Evolutionary conservation across 1,139 yeast genomes (phyloP).

Genomic region (Debaryomyces subglobosus): DNA sequence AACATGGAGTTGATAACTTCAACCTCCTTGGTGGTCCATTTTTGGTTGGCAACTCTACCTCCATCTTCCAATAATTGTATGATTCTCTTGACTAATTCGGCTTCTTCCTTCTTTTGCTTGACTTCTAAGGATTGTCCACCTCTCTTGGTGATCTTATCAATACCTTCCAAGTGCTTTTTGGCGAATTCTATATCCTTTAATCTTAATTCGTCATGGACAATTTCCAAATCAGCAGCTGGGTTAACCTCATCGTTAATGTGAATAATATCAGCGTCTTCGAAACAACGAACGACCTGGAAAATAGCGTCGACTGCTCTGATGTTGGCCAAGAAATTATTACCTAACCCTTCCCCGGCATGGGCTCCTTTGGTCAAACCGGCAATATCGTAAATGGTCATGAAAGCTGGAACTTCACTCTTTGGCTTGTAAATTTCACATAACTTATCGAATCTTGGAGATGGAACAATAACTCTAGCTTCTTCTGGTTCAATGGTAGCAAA

Average conservation of each 20-base stretch:
- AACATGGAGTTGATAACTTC: slow-evolving; percentile 86
- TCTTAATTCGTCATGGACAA: slow-evolving; percentile 89
- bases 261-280: slow-evolving; percentile 96
- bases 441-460: slow-evolving; percentile 85
- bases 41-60: slow-evolving; percentile 87
- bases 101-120: slow-evolving; percentile 92
- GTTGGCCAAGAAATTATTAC: slow-evolving; percentile 96
- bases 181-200: slow-evolving; percentile 97
- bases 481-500: slow-evolving; percentile 99
- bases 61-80: slow-evolving; percentile 79
- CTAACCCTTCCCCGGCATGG: slow-evolving; percentile 95
- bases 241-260: slow-evolving; percentile 98
- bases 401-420: slow-evolving; percentile 88
- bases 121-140: slow-evolving; percentile 97
- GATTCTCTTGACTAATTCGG: slow-evolving; percentile 74
- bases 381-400: slow-evolving; percentile 91
- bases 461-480: slow-evolving; percentile 96
- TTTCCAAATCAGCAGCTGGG: slow-evolving; percentile 93
- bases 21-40: slow-evolving; percentile 89
- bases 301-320: slow-evolving; percentile 98
- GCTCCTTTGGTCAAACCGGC: slow-evolving; percentile 99
- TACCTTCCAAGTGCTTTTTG: slow-evolving; percentile 83
- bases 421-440: slow-evolving; percentile 77
- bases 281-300: slow-evolving; percentile 96
- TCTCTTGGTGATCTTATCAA: slow-evolving; percentile 84